These are phyloP conservation scores for Solanum hybrid DNA, from an alignment of 305 asterid genomes.

Conservation along the genomic window DNA sequence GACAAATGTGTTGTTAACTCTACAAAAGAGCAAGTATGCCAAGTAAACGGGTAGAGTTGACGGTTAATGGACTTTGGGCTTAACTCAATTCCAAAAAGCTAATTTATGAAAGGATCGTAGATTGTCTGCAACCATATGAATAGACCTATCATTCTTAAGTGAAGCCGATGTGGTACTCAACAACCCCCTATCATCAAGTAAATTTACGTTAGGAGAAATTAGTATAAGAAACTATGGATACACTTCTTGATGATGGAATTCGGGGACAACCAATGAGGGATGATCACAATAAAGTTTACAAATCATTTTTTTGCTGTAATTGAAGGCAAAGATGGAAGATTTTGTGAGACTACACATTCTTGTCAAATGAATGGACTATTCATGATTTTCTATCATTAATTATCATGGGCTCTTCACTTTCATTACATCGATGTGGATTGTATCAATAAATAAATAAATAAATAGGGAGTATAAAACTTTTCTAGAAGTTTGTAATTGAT, in stretches of 20 bases:
- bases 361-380: neutral
- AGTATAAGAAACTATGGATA: neutral
- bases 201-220: neutral
- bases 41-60: neutral
- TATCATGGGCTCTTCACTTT: no score
- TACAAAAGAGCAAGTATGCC: neutral
- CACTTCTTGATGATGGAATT: neutral
- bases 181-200: neutral
- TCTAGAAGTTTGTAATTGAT: neutral
- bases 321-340: neutral
- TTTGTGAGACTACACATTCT: neutral
- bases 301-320: neutral
- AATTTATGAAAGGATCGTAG: neutral
- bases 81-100: neutral
- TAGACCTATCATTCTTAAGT: neutral
- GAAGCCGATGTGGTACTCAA: neutral
- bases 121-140: neutral
- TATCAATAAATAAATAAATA: neutral
- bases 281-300: neutral
- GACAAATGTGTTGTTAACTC: neutral
- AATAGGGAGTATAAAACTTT: neutral
- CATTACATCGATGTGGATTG: neutral
- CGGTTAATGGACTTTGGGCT: neutral
- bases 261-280: neutral
- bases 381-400: neutral